Base-by-base conservation (phyloP, 331 rosid species). In the Acacia concinna region DNA sequence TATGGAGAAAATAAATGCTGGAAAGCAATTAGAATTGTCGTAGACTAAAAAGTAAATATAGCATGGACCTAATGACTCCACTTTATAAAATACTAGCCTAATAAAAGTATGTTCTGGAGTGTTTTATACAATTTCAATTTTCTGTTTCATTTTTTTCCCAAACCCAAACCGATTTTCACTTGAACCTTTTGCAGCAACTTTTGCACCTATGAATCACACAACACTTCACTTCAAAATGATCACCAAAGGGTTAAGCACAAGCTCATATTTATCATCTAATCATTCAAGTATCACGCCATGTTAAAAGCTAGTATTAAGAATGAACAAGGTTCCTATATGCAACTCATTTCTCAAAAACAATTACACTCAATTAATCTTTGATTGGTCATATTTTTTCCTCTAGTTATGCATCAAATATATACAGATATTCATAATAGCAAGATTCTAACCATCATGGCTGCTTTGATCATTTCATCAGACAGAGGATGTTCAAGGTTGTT, bases 391-490 rank as follows among this genome's bases (percentile, higher is more conserved):
- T 12, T 30, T 31, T 62, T 62, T 13, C 20, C 37, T 21, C n/a
- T 31, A 5, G 15, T 62, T 62, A 17, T 37, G 20, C 15, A 40
- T 11, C 23, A 62, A 62, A 28, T 62, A 62, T 14, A 12, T 6
- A 62, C 5, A 12, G 21, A 31, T 15, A 30, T 15, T 62, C 41
- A 14, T 30, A 30, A 27, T 40, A 23, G 34, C 54, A 68, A 13
- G 32, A 65, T 23, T 78, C 87, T 83, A 71, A 89, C 93, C 83
- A 87, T n/a, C 34, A 90, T 80, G 35, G 82, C 73, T 63, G 93
- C 90, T 76, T 89, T 87, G 77, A 90, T 76, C 43, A 44, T 77
- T 30, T 67, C 76, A 34, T 80, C 81, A 62, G 89, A 75, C 3
- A 90, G 38, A 52, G 89, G 83, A 74, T 82, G 82, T 6, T 88